phyloP scores from a whole-genome alignment of 2,329 filamentous ascomycete species.

The Ophiostoma pallidulum region DNA sequence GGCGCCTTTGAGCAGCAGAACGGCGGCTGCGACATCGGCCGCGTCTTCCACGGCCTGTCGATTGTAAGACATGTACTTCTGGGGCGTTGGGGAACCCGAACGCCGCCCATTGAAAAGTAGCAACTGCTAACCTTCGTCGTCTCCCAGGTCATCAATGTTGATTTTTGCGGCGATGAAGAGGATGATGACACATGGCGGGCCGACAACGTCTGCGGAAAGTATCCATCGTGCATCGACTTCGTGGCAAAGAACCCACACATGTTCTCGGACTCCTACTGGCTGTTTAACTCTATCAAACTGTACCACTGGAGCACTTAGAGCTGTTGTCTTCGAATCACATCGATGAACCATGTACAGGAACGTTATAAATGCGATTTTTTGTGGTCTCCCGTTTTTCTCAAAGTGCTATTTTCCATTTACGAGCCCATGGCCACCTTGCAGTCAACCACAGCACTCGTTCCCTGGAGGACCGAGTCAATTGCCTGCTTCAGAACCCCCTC shows the following conservation, averaged over 20 bases:
- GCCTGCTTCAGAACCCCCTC: constrained; percentile 39
- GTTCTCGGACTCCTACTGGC: constrained; percentile 50
- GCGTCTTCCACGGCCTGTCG: constrained; percentile 44
- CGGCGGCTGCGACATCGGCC: constrained; percentile 43
- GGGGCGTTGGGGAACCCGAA: too few species aligned
- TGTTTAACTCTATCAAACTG: constrained; percentile 41
- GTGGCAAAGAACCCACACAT: constrained; percentile 47
- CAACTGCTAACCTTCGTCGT: neutral
- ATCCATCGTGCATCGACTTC: constrained; percentile 38
- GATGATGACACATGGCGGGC: constrained; percentile 12
- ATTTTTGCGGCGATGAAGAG: constrained; percentile 23
- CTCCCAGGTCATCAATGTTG: constrained; percentile 20
- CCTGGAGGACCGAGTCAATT: constrained; percentile 40
- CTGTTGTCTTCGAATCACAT: too few species aligned
- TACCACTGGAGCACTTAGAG: constrained; percentile 17
- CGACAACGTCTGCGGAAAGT: constrained; percentile 15
- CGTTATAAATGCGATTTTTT: too few species aligned
- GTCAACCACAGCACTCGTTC: constrained; percentile 45
- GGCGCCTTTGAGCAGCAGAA: constrained; percentile 25
- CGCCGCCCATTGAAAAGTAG: neutral
- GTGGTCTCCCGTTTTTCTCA: too few species aligned
- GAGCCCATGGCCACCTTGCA: constrained; percentile 40
- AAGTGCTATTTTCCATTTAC: too few species aligned
- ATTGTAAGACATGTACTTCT: constrained; percentile 32
- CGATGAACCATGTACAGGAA: too few species aligned